Conservation (phyloP, 108 stramenopile species). For the Nannochloropsis gaditana region DNA sequence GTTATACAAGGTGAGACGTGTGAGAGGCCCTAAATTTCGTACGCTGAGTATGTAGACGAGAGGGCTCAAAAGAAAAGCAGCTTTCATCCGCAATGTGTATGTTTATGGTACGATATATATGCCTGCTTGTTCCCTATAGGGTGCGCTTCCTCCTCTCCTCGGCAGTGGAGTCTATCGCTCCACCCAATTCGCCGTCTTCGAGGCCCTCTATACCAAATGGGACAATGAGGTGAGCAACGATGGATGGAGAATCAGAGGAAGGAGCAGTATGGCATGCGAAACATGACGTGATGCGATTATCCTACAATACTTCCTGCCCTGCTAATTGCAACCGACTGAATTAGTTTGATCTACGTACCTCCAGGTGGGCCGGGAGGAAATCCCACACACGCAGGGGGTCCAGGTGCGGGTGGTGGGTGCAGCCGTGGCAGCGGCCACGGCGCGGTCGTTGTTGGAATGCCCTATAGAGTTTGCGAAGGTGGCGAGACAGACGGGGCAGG, state of each 20-base stretch:
- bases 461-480: neutral
- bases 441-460: neutral
- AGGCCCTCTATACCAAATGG: neutral
- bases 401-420: conserved; percentile 3
- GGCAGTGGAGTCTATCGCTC: conserved; percentile 19
- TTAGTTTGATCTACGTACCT: too few species aligned
- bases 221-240: neutral
- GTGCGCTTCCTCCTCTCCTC: neutral
- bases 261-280: too few species aligned
- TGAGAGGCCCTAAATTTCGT: neutral
- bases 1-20: neutral
- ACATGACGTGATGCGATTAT: too few species aligned
- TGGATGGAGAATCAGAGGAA: too few species aligned
- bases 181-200: neutral
- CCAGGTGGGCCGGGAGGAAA: neutral
- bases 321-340: too few species aligned
- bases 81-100: neutral
- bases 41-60: neutral
- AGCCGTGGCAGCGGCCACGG: neutral
- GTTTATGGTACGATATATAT: too few species aligned
- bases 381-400: neutral
- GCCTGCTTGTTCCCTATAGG: neutral
- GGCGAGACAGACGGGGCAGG: neutral
- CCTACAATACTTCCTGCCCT: too few species aligned
- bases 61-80: neutral